These are phyloP conservation scores for Suillus hirtellus DNA, from an alignment of 768 basidiomycete species.

Conservation along the genomic window DNA sequence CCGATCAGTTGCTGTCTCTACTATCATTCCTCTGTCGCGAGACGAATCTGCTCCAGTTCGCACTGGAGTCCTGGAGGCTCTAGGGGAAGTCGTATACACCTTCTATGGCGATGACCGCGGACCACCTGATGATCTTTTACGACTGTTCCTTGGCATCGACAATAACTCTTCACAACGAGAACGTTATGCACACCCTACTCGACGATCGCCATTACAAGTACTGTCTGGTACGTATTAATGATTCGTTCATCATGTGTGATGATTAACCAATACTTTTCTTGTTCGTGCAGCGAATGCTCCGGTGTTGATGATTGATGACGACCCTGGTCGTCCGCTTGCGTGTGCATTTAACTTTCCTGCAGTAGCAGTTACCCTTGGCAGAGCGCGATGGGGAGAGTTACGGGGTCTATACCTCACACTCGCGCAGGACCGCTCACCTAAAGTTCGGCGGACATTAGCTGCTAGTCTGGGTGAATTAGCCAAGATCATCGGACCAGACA, in stretches of 20 bases:
- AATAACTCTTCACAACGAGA: constrained; percentile 43
- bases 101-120: constrained; percentile 65
- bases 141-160: constrained; percentile 70
- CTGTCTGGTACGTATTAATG: constrained; percentile 19
- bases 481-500: constrained; percentile 73
- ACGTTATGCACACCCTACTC: constrained; percentile 32
- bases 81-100: constrained; percentile 87
- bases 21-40: constrained; percentile 57
- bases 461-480: constrained; percentile 90
- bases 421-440: constrained; percentile 54
- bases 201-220: constrained; percentile 13
- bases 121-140: constrained; percentile 73
- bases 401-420: constrained; percentile 68
- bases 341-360: constrained; percentile 93
- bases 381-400: constrained; percentile 70
- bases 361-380: constrained; percentile 80
- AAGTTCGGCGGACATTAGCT: constrained; percentile 78
- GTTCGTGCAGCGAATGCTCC: constrained; percentile 23
- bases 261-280: constrained; percentile 13
- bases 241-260: neutral
- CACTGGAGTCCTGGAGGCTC: constrained; percentile 76
- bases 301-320: constrained; percentile 53
- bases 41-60: constrained; percentile 73
- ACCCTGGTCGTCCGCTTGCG: constrained; percentile 72
- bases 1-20: constrained; percentile 63